These are phyloP conservation scores for Ascochyta viciae-villosae DNA, from an alignment of 2,329 filamentous ascomycete genomes.

Conservation along the genomic window DNA sequence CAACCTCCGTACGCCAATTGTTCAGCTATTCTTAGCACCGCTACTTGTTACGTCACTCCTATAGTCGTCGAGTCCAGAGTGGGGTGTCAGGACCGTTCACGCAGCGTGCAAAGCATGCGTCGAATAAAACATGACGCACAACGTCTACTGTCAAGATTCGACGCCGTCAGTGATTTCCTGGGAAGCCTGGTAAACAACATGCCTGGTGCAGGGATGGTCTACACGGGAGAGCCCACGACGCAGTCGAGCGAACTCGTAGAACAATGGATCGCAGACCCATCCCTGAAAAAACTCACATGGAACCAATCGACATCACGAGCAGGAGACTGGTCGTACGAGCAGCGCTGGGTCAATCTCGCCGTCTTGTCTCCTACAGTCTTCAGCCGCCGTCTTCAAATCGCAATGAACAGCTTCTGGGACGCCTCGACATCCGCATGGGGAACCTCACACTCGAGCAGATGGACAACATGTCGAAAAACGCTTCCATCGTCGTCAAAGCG, in stretches of 20 bases:
- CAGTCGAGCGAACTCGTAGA: background rate
- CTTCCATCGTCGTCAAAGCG: constrained; percentile 2
- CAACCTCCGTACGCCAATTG: too few species aligned
- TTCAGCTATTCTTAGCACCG: too few species aligned
- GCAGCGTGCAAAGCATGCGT: too few species aligned
- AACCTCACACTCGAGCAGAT: background rate
- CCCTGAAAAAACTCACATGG: background rate
- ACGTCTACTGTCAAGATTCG: too few species aligned
- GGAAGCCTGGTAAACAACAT: too few species aligned
- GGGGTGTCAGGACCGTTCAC: too few species aligned
- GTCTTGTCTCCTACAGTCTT: background rate
- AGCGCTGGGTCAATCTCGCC: background rate
- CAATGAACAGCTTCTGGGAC: constrained; percentile 22
- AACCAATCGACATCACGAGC: background rate
- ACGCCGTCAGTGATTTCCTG: too few species aligned
- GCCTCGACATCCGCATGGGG: background rate
- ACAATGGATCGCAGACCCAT: background rate
- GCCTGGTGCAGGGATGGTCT: too few species aligned
- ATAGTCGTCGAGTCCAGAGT: too few species aligned
- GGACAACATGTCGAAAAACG: background rate
- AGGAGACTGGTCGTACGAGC: background rate
- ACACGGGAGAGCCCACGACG: too few species aligned
- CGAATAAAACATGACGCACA: too few species aligned
- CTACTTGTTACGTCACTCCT: too few species aligned
- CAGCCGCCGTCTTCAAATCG: constrained; percentile 10